Percentiles rank a stretch among this genome's conserved stretches.
Conservation (phyloP, 805 yeast genomes). For the Grigorovia jiainica region DNA sequence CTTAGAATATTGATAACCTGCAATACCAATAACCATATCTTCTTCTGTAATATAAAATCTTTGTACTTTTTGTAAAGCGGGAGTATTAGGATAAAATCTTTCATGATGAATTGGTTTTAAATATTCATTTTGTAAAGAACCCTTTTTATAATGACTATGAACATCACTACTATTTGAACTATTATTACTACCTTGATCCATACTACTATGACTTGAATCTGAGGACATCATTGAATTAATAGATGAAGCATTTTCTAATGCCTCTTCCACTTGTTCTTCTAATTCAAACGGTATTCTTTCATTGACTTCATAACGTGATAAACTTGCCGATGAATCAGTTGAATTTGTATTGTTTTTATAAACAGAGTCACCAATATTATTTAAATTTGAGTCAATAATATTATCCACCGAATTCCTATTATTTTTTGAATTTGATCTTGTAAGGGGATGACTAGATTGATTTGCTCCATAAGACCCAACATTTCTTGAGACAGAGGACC, state of each 20-base stretch:
- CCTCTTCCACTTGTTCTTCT: constrained; percentile 26
- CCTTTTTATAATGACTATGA: constrained; percentile 17
- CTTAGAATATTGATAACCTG: constrained; percentile 62
- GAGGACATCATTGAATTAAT: constrained; percentile 14
- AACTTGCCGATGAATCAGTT: constrained; percentile 29
- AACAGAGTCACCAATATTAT: background rate
- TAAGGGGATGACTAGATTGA: constrained; percentile 15
- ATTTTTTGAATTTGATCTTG: constrained; percentile 14
- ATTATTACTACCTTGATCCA: constrained; percentile 18
- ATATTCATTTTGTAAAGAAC: constrained; percentile 22
- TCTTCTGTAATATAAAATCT: constrained; percentile 91
- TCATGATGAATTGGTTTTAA: constrained; percentile 33
- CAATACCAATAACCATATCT: constrained; percentile 88
- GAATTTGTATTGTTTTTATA: constrained; percentile 10
- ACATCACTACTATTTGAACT: constrained; percentile 15
- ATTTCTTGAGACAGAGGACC: constrained; percentile 14
- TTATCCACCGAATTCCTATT: constrained; percentile 12
- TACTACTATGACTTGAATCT: constrained; percentile 10
- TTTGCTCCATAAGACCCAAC: constrained; percentile 9
- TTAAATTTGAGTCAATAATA: background rate
- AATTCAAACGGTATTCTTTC: constrained; percentile 32
- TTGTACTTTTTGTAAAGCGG: constrained; percentile 47
- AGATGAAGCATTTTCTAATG: constrained; percentile 26
- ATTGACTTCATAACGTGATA: constrained; percentile 29
- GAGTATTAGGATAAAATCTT: constrained; percentile 33